These are phyloP conservation scores for Rhododendron simsii DNA, from an alignment of 148 eudicot species.

Conservation along the genomic window DNA sequence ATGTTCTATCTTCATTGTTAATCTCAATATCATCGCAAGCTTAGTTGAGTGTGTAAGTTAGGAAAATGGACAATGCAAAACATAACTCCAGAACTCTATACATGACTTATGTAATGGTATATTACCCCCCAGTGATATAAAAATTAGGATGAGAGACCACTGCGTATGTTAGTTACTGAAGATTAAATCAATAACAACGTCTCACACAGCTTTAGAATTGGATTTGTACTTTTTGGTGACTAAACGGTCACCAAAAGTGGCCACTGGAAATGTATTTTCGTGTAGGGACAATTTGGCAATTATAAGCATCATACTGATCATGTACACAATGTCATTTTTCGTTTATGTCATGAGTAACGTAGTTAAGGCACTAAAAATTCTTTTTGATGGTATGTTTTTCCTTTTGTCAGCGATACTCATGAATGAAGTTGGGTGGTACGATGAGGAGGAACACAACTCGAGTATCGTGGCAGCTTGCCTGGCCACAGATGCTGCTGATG, in stretches of 20 bases:
- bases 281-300: neutral
- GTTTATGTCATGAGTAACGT: neutral
- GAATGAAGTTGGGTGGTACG: constrained; percentile 99
- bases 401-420: constrained; percentile 60
- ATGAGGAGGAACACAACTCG: constrained; percentile 98
- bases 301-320: neutral
- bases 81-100: neutral
- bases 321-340: neutral
- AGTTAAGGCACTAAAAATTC: neutral
- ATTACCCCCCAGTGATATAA: neutral
- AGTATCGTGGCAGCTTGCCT: constrained; percentile 93
- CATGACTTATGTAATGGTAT: neutral
- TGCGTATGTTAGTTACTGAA: no score
- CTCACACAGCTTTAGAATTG: neutral
- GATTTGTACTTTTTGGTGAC: neutral
- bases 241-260: neutral
- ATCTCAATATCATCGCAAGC: neutral
- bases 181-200: no score
- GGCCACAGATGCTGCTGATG: constrained; percentile 95
- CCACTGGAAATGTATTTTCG: neutral
- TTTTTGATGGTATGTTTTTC: neutral
- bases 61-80: neutral
- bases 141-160: neutral
- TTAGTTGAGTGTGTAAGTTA: neutral
- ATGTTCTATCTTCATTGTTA: neutral